These are phyloP conservation scores for Yamadazyma epiphylla DNA, from an alignment of 1,139 yeast genomes.

Conservation along the genomic window DNA sequence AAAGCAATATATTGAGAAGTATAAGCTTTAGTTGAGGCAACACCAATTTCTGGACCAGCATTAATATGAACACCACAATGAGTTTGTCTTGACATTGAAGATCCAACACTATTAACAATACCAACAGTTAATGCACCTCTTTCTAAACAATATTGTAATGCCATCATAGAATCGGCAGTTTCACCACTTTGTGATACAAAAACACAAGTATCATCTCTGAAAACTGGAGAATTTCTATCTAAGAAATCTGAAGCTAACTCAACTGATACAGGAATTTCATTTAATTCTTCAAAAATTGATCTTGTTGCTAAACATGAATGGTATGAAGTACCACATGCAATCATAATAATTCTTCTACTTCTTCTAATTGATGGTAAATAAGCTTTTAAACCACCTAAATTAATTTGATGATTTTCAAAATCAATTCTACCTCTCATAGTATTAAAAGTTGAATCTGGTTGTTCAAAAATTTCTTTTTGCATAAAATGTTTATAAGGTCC, in stretches of 20 bases:
- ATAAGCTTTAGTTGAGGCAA: slow-evolving; percentile 99
- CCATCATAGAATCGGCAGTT: slow-evolving; percentile 97
- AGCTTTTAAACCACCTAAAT: slow-evolving; percentile 85
- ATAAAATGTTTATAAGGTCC: slow-evolving; percentile 94
- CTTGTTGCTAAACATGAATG: slow-evolving; percentile 98
- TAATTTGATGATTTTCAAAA: slow-evolving; percentile 72
- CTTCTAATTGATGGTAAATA: slow-evolving; percentile 88
- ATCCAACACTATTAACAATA: slow-evolving; percentile 90
- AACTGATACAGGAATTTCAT: slow-evolving; percentile 93
- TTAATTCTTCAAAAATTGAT: slow-evolving; percentile 92
- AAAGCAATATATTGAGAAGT: slow-evolving; percentile 97
- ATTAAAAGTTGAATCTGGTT: slow-evolving; percentile 96
- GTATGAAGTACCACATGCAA: slow-evolving; percentile 99
- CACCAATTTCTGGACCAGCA: slow-evolving; percentile 99
- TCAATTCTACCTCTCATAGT: slow-evolving; percentile 99
- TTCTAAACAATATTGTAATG: slow-evolving; percentile 92
- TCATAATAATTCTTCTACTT: slow-evolving; percentile 94
- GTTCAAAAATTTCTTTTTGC: slow-evolving; percentile 99
- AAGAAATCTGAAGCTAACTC: slow-evolving; percentile 97
- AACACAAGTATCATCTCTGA: slow-evolving; percentile 96
- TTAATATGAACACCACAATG: slow-evolving; percentile 99
- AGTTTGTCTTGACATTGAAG: slow-evolving; percentile 90
- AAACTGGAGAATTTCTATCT: slow-evolving; percentile 92
- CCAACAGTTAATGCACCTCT: slow-evolving; percentile 98
- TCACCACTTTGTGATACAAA: slow-evolving; percentile 99